phyloP scores from a whole-genome alignment of 345 rosid genomes.

The Acer yangbiense region DNA sequence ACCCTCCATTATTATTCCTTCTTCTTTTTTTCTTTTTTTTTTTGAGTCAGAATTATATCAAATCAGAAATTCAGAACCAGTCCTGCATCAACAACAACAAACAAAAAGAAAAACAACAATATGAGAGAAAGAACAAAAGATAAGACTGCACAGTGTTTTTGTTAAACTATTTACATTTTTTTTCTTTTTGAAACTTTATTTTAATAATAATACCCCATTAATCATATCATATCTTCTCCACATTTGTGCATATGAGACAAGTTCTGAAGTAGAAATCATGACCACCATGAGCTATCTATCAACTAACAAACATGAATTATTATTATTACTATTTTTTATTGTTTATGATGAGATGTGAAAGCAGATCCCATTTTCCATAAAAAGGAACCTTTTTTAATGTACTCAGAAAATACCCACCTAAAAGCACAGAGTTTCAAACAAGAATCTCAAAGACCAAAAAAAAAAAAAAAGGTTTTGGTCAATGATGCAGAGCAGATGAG shows the following conservation, averaged over 20 bases:
- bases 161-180: background rate
- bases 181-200: background rate
- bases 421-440: slow-evolving; percentile 47
- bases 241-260: slow-evolving; percentile 45
- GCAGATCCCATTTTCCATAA: slow-evolving; percentile 69
- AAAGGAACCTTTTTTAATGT: slow-evolving; percentile 52
- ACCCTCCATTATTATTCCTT: slow-evolving; percentile 51
- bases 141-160: slow-evolving; percentile 19
- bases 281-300: slow-evolving; percentile 31
- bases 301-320: slow-evolving; percentile 24
- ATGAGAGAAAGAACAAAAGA: slow-evolving; percentile 15
- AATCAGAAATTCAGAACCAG: slow-evolving; percentile 25
- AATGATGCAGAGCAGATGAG: slow-evolving; percentile 47
- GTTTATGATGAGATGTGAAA: slow-evolving; percentile 46
- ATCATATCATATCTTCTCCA: slow-evolving; percentile 15
- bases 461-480: slow-evolving; percentile 26
- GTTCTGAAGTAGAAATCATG: slow-evolving; percentile 43
- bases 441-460: slow-evolving; percentile 39
- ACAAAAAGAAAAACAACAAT: background rate
- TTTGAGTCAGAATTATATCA: slow-evolving; percentile 23
- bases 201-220: slow-evolving; percentile 18
- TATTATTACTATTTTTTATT: slow-evolving; percentile 20
- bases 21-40: background rate
- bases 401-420: slow-evolving; percentile 52
- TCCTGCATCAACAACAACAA: slow-evolving; percentile 27